These are phyloP conservation scores for Cryphonectria nitschkei DNA, from an alignment of 2,329 filamentous ascomycete species.

Conservation along the genomic window DNA sequence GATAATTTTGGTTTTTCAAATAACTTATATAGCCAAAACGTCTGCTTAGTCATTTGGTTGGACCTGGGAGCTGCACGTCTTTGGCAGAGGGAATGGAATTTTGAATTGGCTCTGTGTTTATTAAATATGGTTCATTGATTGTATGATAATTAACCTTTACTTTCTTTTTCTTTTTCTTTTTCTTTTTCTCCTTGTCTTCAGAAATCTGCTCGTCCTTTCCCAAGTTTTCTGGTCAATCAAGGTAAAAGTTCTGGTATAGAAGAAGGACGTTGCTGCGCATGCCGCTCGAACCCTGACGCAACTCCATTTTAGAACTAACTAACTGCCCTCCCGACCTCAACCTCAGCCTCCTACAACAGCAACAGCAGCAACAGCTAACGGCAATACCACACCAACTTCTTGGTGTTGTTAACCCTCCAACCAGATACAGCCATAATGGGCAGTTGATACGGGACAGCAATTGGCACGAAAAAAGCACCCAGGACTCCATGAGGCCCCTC, in stretches of 20 bases:
- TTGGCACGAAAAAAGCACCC: background rate
- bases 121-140: background rate
- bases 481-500: background rate
- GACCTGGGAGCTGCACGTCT: background rate
- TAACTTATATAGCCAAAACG: background rate
- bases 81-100: background rate
- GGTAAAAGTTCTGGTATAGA: too few relatives aligned
- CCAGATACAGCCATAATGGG: conserved; percentile 16
- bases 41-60: background rate
- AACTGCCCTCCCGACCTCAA: background rate
- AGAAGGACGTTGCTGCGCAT: too few relatives aligned
- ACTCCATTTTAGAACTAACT: background rate
- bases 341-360: background rate
- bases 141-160: background rate
- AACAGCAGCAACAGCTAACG: background rate
- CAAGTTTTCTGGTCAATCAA: too few relatives aligned
- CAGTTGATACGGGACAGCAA: conserved; percentile 14
- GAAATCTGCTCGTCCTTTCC: background rate
- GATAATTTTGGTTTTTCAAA: conserved; percentile 15
- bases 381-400: background rate
- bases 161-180: too few relatives aligned
- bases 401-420: background rate
- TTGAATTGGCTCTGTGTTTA: too few relatives aligned
- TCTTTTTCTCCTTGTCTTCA: background rate
- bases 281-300: background rate